Evolutionary conservation across 1,139 yeast genomes (phyloP).

Genomic region (Nakaseomyces glabratus): DNA sequence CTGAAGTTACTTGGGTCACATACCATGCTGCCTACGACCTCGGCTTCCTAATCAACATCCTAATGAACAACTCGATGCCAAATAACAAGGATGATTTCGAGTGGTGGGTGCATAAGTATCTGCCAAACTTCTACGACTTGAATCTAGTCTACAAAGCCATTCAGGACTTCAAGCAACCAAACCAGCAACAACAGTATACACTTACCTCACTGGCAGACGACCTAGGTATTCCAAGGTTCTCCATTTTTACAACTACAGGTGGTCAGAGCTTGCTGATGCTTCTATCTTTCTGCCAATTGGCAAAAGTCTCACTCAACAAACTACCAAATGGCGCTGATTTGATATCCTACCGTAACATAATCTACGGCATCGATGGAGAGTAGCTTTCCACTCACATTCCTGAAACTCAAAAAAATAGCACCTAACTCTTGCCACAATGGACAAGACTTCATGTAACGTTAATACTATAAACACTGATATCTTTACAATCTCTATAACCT

Average conservation of each 20-base stretch:
- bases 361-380: conserved; percentile 40
- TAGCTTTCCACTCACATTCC: conserved; percentile 6
- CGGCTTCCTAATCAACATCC: conserved; percentile 74
- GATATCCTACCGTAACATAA: conserved; percentile 39
- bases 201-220: conserved; percentile 43
- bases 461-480: too few species aligned
- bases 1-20: conserved; percentile 75
- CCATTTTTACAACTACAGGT: conserved; percentile 42
- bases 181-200: conserved; percentile 25
- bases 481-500: too few species aligned
- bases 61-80: conserved; percentile 73
- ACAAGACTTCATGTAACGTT: too few species aligned
- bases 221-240: conserved; percentile 43
- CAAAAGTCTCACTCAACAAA: conserved; percentile 33
- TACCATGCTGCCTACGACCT: conserved; percentile 93
- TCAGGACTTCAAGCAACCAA: conserved; percentile 25
- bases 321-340: conserved; percentile 33
- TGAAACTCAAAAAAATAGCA: too few species aligned
- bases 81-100: conserved; percentile 72
- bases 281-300: conserved; percentile 49
- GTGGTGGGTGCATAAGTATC: conserved; percentile 59
- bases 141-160: conserved; percentile 63
- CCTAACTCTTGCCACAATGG: too few species aligned
- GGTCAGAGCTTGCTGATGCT: conserved; percentile 46
- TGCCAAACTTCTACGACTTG: conserved; percentile 80